Conservation (phyloP, 768 basidiomycete genomes). For the Dioszegia crocea region DNA sequence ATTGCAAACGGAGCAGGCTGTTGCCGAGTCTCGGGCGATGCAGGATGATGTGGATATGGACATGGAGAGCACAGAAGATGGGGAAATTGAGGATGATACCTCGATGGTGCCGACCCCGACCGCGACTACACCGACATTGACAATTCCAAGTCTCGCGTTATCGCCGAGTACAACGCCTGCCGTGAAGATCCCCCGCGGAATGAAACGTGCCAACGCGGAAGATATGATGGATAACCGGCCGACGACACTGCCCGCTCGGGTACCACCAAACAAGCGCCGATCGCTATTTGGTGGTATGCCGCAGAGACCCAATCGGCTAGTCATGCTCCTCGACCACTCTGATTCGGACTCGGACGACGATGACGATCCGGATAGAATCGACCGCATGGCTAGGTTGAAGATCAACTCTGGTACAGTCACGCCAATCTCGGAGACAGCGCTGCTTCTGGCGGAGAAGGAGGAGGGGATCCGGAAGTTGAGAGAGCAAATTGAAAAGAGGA, state of each 20-base stretch:
- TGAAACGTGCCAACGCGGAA: constrained; percentile 32
- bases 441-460: constrained; percentile 36
- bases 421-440: constrained; percentile 10
- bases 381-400: not conserved
- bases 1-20: not conserved
- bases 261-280: constrained; percentile 12
- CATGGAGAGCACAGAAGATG: constrained; percentile 33
- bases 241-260: constrained; percentile 16
- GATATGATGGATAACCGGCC: constrained; percentile 34
- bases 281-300: constrained; percentile 18
- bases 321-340: constrained; percentile 17
- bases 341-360: constrained; percentile 21
- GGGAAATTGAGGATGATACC: constrained; percentile 19
- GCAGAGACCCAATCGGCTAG: constrained; percentile 21
- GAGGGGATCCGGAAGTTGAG: constrained; percentile 28
- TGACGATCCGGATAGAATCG: not conserved
- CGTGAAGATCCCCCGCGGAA: constrained; percentile 14
- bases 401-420: not conserved
- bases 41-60: constrained; percentile 13
- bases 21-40: not conserved
- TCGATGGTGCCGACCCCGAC: not conserved
- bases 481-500: constrained; percentile 30
- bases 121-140: constrained; percentile 4
- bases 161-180: not conserved
- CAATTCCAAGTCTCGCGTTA: not conserved